Evolutionary conservation across 176 grass and related monocot species (phyloP), one percentile per base, ranked within the genome.

Genomic region (Thinopyrum elongatum): DNA sequence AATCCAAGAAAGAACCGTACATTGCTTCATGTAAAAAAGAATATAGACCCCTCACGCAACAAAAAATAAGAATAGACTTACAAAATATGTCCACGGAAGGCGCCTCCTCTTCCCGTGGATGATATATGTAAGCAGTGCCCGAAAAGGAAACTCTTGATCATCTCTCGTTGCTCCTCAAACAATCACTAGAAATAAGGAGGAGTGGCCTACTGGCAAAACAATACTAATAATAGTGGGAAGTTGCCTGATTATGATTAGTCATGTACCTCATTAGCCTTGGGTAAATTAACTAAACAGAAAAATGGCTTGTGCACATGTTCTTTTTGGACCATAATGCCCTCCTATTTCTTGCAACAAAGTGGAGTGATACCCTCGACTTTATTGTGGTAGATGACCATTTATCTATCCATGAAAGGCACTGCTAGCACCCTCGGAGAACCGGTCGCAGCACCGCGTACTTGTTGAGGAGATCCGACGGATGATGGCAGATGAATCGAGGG

Each of bases 331-430:
- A 19, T 80, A 77, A 71, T 65, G 72, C 67, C 58, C 21, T 10
- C 35, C 15, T 28, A 19, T 61, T 35, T 78, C 53, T 85, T 82
- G 44, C 30, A 88, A 83, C 63, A 38, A 85, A 82, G 90, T 61
- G 86, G 77, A 79, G 71, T 79, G 79, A 90, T 86, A 80, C 39
- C 12, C 30, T 22, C 23, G 31, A 58, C 39, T 65, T 86, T 72
- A 61, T 86, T 46, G 59, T 71, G 44, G 44, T 47, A 47, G 31
- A 66, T 85, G 77, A 27, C 38, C 38, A 82, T 39, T 2, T 39
- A 39, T 85, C 90, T 80, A 79, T 84, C 85, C 82, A 82, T 44
- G 86, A 65, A 83, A 86, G 79, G 83, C 72, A 73, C 64, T 19
- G 58, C 42, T 80, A 65, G 46, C 30, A 31, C 30, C 1, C 30